Evolutionary conservation across 2,329 filamentous ascomycete genomes (phyloP), one percentile per base, ranked within the genome.

Genomic region (Lecanicillium sp.): DNA sequence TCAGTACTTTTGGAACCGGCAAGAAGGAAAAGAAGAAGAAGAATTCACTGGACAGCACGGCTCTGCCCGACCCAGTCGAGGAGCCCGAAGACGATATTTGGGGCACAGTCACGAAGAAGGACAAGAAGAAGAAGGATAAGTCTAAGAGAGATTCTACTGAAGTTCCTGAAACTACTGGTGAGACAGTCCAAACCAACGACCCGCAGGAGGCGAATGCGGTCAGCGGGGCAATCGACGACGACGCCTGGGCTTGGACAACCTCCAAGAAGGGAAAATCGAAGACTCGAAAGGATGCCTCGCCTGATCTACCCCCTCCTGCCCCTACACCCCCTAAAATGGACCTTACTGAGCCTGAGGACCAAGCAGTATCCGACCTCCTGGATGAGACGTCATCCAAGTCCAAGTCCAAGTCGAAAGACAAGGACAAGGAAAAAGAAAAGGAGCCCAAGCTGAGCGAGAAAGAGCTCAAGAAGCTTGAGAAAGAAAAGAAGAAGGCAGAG

Each of bases 1-100:
- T 75, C 54, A 69, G 63, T 43, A 69, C 71, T 34, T 79, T 75
- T 65, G 71, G 69, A 22, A 74, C 68, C 37, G 61, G 65, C 10
- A 75, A 75, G 50, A 76, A 75, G 44, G 53, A 62, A 40, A 62
- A 62, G 49, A 60, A 61, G 29, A 54, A 49, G 36, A 46, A 41
- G 33, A 36, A 17, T 17, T 35, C 13, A 38, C 40, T 33, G 49
- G 55, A 29, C 51, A 55, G 37, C 47, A 50, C 39, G 55, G 52
- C 37, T 53, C 61, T 44, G 65, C 64, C 45, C 61, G 60, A 27
- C 61, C 68, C 43, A 54, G 56, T 18, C 32, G 65, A 70, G 45
- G 67, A 70, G 42, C 62, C 65, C 12, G 58, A 54, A 15, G 63
- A 70, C 35, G 59, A 64, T 36, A 46, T 52, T 14, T 66, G 64